phyloP scores from a whole-genome alignment of 2,329 filamentous ascomycete genomes.

The Pyrenophora teres region DNA sequence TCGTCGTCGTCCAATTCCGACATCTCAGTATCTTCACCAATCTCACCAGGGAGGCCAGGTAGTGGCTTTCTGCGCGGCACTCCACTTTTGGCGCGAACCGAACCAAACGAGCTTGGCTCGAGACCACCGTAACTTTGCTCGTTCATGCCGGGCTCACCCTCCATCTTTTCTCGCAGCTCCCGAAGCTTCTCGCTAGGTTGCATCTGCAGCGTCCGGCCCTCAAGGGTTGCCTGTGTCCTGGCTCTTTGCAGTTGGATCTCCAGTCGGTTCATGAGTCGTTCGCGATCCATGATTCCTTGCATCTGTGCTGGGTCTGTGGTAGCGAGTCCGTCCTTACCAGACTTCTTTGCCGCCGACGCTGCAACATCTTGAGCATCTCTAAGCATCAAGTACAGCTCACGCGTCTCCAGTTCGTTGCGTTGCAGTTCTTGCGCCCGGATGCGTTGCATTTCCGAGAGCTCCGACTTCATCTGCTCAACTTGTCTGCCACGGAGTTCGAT shows the following conservation, averaged over 20 bases:
- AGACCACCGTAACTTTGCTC: conserved; percentile 57
- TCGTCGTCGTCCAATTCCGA: conserved; percentile 50
- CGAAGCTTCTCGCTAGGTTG: conserved; percentile 90
- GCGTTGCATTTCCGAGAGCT: conserved; percentile 84
- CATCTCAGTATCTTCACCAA: conserved; percentile 47
- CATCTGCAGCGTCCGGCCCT: conserved; percentile 83
- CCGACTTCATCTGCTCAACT: conserved; percentile 84
- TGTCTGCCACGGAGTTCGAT: conserved; percentile 88
- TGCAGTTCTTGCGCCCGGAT: conserved; percentile 89
- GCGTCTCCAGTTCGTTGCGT: conserved; percentile 91
- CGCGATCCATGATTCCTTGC: conserved; percentile 91
- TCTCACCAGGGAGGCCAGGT: conserved; percentile 39
- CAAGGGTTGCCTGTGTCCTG: conserved; percentile 96
- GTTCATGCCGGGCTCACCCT: conserved; percentile 60
- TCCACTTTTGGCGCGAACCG: conserved; percentile 49
- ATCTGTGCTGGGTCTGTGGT: conserved; percentile 74
- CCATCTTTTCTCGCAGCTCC: conserved; percentile 94
- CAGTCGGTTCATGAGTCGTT: conserved; percentile 88
- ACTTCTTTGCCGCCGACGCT: conserved; percentile 77
- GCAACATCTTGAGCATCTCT: conserved; percentile 96
- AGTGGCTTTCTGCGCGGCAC: conserved; percentile 47
- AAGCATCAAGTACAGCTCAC: conserved; percentile 97
- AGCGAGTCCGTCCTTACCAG: conserved; percentile 56
- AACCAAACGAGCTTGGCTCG: conserved; percentile 69
- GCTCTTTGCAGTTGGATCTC: conserved; percentile 95